phyloP scores from a whole-genome alignment of 2,329 filamentous ascomycete species.

The Xylariaceae sp. region DNA sequence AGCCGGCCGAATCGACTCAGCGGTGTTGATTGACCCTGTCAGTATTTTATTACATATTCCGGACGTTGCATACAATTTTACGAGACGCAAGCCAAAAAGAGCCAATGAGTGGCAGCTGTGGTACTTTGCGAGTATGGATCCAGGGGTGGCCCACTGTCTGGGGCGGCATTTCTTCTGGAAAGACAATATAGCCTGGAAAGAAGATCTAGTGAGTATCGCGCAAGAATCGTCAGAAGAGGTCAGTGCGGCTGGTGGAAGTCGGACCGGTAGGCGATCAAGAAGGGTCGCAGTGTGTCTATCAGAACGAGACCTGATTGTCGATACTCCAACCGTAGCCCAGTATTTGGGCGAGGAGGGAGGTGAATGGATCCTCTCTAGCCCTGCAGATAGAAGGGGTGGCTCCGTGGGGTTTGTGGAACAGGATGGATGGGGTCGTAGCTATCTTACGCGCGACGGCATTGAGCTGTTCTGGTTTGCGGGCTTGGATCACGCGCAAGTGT shows the following conservation, averaged over 20 bases:
- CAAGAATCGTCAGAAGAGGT: conserved; percentile 8
- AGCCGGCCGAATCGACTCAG: conserved; percentile 51
- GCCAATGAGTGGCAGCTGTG: conserved; percentile 73
- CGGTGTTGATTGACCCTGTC: conserved; percentile 62
- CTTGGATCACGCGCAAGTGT: conserved; percentile 67
- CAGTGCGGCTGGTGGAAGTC: conserved; percentile 11
- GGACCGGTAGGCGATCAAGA: conserved; percentile 12
- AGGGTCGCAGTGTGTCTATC: conserved; percentile 60
- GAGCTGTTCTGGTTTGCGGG: conserved; percentile 63
- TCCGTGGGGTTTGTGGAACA: conserved; percentile 35
- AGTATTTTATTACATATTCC: conserved; percentile 69
- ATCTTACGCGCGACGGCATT: conserved; percentile 43
- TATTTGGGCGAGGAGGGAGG: conserved; percentile 53
- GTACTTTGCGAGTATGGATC: conserved; percentile 71
- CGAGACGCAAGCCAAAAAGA: conserved; percentile 49
- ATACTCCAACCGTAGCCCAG: conserved; percentile 58
- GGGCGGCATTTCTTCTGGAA: conserved; percentile 72
- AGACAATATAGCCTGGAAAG: conserved; percentile 71
- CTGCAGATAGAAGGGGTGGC: conserved; percentile 11
- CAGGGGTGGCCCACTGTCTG: conserved; percentile 66
- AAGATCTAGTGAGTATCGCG: conserved; percentile 53
- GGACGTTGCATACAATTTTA: conserved; percentile 74
- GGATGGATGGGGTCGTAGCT: conserved; percentile 14
- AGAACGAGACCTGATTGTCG: conserved; percentile 66
- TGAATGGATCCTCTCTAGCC: conserved; percentile 31